A percentile compares a stretch with the other conserved stretches of the same genome.
Evolutionary conservation across 495 filamentous ascomycete species (phyloP).

Genomic region (Penicillium simplicissimum): DNA sequence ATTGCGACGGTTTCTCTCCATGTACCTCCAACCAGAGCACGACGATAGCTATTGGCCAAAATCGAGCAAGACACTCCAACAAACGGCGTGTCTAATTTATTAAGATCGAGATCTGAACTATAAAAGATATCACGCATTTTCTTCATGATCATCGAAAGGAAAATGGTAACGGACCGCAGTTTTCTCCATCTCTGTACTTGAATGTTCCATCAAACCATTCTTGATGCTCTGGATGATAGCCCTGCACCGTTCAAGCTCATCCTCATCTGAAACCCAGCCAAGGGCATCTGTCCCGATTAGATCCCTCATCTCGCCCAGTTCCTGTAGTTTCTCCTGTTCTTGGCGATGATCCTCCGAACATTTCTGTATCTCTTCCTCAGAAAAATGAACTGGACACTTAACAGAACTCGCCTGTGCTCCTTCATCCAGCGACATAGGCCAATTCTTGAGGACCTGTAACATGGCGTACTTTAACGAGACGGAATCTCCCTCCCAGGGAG

Average conservation of each 20-base stretch:
- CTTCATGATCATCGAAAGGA: conserved; percentile 32
- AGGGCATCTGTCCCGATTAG: conserved; percentile 24
- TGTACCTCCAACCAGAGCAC: too few relatives aligned
- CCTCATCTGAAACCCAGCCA: conserved; percentile 31
- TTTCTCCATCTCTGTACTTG: conserved; percentile 26
- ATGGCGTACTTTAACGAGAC: conserved; percentile 23
- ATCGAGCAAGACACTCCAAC: too few relatives aligned
- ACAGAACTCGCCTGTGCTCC: conserved; percentile 6
- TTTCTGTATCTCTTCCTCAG: conserved; percentile 19
- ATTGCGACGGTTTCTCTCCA: too few relatives aligned
- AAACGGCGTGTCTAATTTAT: too few relatives aligned
- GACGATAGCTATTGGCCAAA: too few relatives aligned
- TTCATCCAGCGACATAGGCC: conserved; percentile 24
- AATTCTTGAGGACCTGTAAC: conserved; percentile 20
- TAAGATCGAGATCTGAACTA: too few relatives aligned
- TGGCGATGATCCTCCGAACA: not conserved
- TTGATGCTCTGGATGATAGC: conserved; percentile 24
- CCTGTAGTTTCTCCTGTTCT: conserved; percentile 1
- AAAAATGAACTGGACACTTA: conserved; percentile 23
- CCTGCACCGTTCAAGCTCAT: conserved; percentile 23
- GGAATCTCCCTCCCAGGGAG: conserved; percentile 30
- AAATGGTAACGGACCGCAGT: conserved; percentile 23
- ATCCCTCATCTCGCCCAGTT: not conserved
- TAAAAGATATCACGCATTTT: conserved; percentile 1
- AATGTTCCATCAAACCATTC: conserved; percentile 28